Conservation (phyloP, 352 stramenopile genomes). For the Pythium rhizo-oryzae region DNA sequence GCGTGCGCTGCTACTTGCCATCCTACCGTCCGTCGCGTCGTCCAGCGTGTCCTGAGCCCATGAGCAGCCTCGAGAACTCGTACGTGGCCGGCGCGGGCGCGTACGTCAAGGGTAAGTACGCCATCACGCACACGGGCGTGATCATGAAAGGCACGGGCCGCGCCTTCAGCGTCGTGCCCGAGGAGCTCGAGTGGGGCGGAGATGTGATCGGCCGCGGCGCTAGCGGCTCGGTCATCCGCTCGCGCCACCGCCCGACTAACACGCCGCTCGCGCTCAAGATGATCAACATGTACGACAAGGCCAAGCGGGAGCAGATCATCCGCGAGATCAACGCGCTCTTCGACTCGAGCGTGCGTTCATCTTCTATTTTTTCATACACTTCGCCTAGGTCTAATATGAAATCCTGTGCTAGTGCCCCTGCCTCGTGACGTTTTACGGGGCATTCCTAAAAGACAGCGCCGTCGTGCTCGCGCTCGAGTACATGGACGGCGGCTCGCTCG, state of each 20-base stretch:
- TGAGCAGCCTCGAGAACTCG: conserved; percentile 76
- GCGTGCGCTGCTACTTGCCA: not conserved
- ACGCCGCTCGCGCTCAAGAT: conserved; percentile 86
- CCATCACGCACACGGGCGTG: conserved; percentile 77
- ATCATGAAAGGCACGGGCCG: conserved; percentile 80
- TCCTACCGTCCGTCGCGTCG: not conserved
- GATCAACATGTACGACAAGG: conserved; percentile 90
- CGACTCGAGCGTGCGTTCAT: conserved; percentile 54
- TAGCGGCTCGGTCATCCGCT: conserved; percentile 72
- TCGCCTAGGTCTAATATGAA: not conserved
- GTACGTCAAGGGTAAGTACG: conserved; percentile 84
- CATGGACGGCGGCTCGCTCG: conserved; percentile 93
- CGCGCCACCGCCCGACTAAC: conserved; percentile 67
- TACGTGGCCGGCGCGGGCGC: conserved; percentile 68
- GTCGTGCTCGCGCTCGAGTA: conserved; percentile 93
- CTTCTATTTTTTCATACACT: not conserved
- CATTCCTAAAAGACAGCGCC: conserved; percentile 88
- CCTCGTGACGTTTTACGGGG: conserved; percentile 91
- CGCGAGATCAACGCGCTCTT: conserved; percentile 91
- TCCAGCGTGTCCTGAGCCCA: conserved; percentile 9
- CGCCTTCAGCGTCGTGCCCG: conserved; percentile 76
- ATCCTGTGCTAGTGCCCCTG: conserved; percentile 48
- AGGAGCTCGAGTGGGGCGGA: conserved; percentile 78
- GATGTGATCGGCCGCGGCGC: conserved; percentile 74
- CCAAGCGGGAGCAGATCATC: conserved; percentile 86